These are phyloP conservation scores for Geotrichum reessii DNA, from an alignment of 1,139 yeast species.

Conservation along the genomic window DNA sequence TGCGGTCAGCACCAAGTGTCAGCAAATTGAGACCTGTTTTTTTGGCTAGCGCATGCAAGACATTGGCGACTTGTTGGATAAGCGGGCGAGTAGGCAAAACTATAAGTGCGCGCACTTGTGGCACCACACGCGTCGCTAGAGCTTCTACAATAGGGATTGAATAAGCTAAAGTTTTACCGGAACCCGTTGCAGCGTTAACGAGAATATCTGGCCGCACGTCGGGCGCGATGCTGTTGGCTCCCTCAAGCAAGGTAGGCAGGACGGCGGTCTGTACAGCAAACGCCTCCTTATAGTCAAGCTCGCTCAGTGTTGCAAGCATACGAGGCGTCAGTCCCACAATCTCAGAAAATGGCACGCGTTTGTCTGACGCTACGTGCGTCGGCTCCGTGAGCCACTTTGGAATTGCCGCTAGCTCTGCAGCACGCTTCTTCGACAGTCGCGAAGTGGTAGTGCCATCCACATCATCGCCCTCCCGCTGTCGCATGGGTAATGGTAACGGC, in stretches of 20 bases:
- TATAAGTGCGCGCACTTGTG: slow-evolving; percentile 67
- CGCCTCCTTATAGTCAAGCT: slow-evolving; percentile 48
- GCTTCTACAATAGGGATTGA: slow-evolving; percentile 75
- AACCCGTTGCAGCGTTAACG: slow-evolving; percentile 93
- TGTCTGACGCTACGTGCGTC: slow-evolving; percentile 40
- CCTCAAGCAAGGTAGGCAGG: slow-evolving; percentile 51
- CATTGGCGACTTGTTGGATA: slow-evolving; percentile 70
- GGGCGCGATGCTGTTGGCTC: slow-evolving; percentile 48
- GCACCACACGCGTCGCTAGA: slow-evolving; percentile 58
- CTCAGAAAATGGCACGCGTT: slow-evolving; percentile 28
- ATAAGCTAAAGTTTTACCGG: slow-evolving; percentile 93
- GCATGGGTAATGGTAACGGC: slow-evolving; percentile 14
- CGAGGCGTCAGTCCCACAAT: slow-evolving; percentile 34
- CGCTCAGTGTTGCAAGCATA: slow-evolving; percentile 45
- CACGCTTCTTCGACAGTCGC: slow-evolving; percentile 18
- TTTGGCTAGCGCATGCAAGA: slow-evolving; percentile 52
- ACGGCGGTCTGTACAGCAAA: slow-evolving; percentile 77
- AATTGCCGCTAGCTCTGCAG: slow-evolving; percentile 7
- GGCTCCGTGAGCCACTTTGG: slow-evolving; percentile 66
- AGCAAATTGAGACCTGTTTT: slow-evolving; percentile 63
- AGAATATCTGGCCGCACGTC: slow-evolving; percentile 52
- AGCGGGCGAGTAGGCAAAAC: slow-evolving; percentile 89
- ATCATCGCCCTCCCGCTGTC: slow-evolving; percentile 14
- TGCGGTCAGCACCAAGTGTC: slow-evolving; percentile 55
- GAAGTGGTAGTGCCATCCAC: slow-evolving; percentile 21